Evolutionary conservation across 2,329 filamentous ascomycete species (phyloP), one percentile per base, ranked within the genome.

Genomic region (Cercospora sesami): DNA sequence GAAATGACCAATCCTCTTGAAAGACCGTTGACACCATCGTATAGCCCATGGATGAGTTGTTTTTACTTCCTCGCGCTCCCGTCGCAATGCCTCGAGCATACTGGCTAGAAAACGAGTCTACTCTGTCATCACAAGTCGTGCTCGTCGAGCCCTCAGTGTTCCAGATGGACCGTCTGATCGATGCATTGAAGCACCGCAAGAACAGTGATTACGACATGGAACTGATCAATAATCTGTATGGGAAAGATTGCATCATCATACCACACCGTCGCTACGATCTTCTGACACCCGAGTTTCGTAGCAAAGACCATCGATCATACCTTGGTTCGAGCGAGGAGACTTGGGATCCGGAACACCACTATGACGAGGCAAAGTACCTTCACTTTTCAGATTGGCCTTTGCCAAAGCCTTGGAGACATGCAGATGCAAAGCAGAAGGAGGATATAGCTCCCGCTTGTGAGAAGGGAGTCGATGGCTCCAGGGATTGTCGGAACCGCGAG

Each of bases 331-430:
- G 5, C 73, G 68, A 78, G 80, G 86, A 86, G 69, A 72, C 74
- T 2, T 91, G 89, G 88, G 85, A 91, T 73, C 83, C 89, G 0
- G 79, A 87, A 76, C 48, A 82, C 83, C 1, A 81, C 86, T 63
- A 82, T n/a, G n/a, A 83, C 14, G 87, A 90, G 73, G 86, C 88
- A 6, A 91, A 90, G 70, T 82, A 90, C 5, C 80, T 92, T 2
- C 90, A 92, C 76, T 92, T 91, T 76, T 89, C 86, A 12, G 90
- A 92, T 74, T 90, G 87, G 87, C 90, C 90, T 0, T 73, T 91
- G 5, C 88, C 89, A 0, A 92, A 92, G 71, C 87, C 87, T 2
- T 86, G 60, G 79, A 81, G 76, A 78, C 74, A 75, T 73, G 78
- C 60, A 6, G 58, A 31, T n/a, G 26, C 4, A 23, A n/a, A n/a